Percentiles rank a stretch among this genome's conserved stretches.
phyloP scores from a whole-genome alignment of 805 yeast species.

The Teunomyces cretensis region DNA sequence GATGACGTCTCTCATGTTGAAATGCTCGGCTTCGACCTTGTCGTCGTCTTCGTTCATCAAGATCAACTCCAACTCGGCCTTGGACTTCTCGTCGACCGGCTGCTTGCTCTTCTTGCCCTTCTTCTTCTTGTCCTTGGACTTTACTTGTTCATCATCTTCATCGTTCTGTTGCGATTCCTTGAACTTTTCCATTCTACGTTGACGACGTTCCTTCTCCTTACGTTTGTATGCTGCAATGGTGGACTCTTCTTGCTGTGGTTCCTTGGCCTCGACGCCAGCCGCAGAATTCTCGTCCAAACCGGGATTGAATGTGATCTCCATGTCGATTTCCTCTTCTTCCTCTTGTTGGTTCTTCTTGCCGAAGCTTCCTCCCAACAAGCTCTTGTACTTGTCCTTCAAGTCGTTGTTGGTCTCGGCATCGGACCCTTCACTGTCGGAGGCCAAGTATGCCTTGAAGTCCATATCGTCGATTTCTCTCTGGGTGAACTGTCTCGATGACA shows the following conservation, averaged over 20 bases:
- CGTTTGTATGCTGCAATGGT: slow-evolving; percentile 79
- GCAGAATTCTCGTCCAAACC: slow-evolving; percentile 52
- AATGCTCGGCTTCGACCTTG: slow-evolving; percentile 54
- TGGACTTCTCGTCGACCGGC: slow-evolving; percentile 21
- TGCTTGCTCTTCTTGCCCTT: slow-evolving; percentile 21
- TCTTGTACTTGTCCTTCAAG: slow-evolving; percentile 59
- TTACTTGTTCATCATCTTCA: slow-evolving; percentile 49
- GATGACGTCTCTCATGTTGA: slow-evolving; percentile 74
- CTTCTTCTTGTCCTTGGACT: slow-evolving; percentile 11
- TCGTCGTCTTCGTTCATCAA: slow-evolving; percentile 56
- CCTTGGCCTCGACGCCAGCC: slow-evolving; percentile 18
- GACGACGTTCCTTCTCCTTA: slow-evolving; percentile 91
- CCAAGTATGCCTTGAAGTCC: slow-evolving; percentile 92
- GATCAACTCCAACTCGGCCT: slow-evolving; percentile 74
- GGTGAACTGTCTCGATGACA: slow-evolving; percentile 78
- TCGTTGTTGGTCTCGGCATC: slow-evolving; percentile 39
- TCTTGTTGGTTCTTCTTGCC: slow-evolving; percentile 22
- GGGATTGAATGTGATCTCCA: slow-evolving; percentile 96
- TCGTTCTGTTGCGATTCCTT: slow-evolving; percentile 51
- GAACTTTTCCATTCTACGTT: slow-evolving; percentile 74
- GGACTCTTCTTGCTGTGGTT: slow-evolving; percentile 37
- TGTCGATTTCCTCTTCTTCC: slow-evolving; percentile 53
- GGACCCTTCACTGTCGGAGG: slow-evolving; percentile 66
- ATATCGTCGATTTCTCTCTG: slow-evolving; percentile 85
- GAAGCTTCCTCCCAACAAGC: slow-evolving; percentile 49